Evolutionary conservation across 345 rosid species (phyloP).

Genomic region (Populus nigra): DNA sequence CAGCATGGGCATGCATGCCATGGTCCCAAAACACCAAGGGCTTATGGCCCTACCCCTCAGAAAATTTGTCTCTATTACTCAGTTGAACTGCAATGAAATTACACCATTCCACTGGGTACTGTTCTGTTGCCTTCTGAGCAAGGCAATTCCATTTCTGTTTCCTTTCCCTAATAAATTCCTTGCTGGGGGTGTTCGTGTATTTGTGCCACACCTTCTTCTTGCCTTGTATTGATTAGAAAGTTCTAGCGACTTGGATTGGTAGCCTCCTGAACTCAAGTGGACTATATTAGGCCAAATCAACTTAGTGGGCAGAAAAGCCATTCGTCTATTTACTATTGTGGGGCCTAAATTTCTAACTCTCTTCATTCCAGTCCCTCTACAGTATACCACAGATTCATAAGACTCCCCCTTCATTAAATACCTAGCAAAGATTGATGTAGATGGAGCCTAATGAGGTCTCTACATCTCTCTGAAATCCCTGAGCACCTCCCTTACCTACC

Average conservation of each 20-base stretch:
- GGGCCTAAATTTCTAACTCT: constrained; percentile 2
- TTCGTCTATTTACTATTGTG: constrained; percentile 9
- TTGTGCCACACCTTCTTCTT: not conserved
- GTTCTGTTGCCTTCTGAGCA: constrained; percentile 2
- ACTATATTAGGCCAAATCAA: not conserved
- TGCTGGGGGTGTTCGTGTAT: not conserved
- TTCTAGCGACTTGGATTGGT: not conserved
- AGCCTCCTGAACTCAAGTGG: not conserved
- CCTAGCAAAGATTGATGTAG: not conserved
- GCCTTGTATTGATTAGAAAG: not conserved
- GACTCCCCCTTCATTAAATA: not conserved
- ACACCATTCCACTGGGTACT: not conserved
- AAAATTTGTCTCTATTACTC: not conserved
- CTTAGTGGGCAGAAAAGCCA: not conserved
- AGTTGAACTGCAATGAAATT: not conserved
- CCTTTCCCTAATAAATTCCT: not conserved
- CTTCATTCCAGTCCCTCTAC: not conserved
- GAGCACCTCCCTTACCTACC: too few species aligned
- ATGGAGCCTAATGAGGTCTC: constrained; percentile 3
- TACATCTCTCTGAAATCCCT: not conserved
- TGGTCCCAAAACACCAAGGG: not conserved
- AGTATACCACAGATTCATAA: not conserved
- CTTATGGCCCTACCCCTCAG: not conserved
- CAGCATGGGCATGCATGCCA: not conserved
- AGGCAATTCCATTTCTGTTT: not conserved